Percentiles rank a stretch among this genome's conserved stretches.
Evolutionary conservation across 2,329 filamentous ascomycete species (phyloP).

Genomic region (Clarireedia sp.): DNA sequence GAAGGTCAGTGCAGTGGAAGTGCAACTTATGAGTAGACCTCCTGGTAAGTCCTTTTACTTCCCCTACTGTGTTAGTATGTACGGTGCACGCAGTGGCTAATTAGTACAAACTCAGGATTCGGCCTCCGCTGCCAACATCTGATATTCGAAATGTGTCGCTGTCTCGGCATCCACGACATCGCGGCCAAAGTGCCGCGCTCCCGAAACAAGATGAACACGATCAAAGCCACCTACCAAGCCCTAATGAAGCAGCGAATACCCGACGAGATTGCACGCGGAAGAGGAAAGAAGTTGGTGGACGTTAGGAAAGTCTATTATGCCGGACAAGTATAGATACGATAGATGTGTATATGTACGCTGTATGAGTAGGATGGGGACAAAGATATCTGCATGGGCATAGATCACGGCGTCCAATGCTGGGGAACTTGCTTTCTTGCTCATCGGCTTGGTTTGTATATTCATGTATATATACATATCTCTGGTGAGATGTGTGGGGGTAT

Average conservation of each 20-base stretch:
- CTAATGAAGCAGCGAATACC: constrained; percentile 77
- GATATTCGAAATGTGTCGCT: constrained; percentile 90
- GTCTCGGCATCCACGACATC: constrained; percentile 79
- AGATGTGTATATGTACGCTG: constrained; percentile 14
- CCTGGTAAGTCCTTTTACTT: constrained; percentile 57
- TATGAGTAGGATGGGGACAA: not conserved
- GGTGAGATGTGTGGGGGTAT: not conserved
- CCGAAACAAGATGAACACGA: constrained; percentile 94
- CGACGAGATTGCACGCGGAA: constrained; percentile 78
- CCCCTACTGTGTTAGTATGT: not conserved
- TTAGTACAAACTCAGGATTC: constrained; percentile 55
- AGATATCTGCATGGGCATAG: constrained; percentile 15
- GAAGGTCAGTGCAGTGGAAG: constrained; percentile 82
- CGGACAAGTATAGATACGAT: constrained; percentile 36
- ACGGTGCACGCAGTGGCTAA: not conserved
- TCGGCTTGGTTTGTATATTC: too few species aligned
- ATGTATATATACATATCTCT: not conserved
- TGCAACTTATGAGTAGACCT: constrained; percentile 73
- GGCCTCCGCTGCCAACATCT: constrained; percentile 84
- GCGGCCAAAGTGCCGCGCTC: constrained; percentile 75
- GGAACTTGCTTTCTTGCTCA: not conserved
- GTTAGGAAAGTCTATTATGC: constrained; percentile 96
- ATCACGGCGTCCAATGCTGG: not conserved
- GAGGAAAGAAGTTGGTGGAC: constrained; percentile 93
- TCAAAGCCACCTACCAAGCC: constrained; percentile 83